phyloP scores from a whole-genome alignment of 164 flowering plant species.

The Aristolochia contorta region DNA sequence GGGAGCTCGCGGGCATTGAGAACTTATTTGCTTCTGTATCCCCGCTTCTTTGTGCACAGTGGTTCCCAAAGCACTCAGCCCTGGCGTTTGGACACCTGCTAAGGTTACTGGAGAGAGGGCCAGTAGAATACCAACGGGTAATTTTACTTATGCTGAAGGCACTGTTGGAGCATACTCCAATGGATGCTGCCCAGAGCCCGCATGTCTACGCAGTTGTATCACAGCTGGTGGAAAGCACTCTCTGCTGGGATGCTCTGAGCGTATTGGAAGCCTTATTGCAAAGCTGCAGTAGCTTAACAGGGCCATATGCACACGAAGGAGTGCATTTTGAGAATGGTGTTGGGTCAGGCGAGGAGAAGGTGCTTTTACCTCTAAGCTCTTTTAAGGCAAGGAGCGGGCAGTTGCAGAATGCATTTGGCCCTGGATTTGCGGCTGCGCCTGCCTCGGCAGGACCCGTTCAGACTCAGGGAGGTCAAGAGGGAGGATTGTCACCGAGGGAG shows the following conservation, averaged over 20 bases:
- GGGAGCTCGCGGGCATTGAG: constrained; percentile 57
- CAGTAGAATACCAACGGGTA: constrained; percentile 85
- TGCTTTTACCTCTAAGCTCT: constrained; percentile 66
- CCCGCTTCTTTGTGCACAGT: constrained; percentile 70
- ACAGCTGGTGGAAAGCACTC: constrained; percentile 89
- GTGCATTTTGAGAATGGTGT: constrained; percentile 59
- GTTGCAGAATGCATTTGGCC: constrained; percentile 47
- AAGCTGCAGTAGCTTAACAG: constrained; percentile 75
- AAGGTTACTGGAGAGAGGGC: constrained; percentile 85
- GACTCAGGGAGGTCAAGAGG: constrained; percentile 35
- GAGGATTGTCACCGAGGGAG: constrained; percentile 56
- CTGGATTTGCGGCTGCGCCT: constrained; percentile 27
- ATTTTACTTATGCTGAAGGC: constrained; percentile 90
- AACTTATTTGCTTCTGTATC: constrained; percentile 79
- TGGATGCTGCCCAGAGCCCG: constrained; percentile 96
- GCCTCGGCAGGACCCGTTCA: constrained; percentile 27
- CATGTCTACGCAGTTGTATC: constrained; percentile 96
- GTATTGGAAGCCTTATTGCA: constrained; percentile 94
- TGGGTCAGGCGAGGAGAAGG: constrained; percentile 51
- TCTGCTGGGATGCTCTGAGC: constrained; percentile 94
- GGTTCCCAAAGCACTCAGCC: constrained; percentile 97
- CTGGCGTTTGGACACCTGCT: constrained; percentile 91
- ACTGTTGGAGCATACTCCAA: constrained; percentile 91
- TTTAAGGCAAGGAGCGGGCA: constrained; percentile 92
- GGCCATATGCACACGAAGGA: constrained; percentile 48